These are phyloP conservation scores for Hordeum marinum DNA, from an alignment of 176 grass and related monocot species.

Conservation along the genomic window DNA sequence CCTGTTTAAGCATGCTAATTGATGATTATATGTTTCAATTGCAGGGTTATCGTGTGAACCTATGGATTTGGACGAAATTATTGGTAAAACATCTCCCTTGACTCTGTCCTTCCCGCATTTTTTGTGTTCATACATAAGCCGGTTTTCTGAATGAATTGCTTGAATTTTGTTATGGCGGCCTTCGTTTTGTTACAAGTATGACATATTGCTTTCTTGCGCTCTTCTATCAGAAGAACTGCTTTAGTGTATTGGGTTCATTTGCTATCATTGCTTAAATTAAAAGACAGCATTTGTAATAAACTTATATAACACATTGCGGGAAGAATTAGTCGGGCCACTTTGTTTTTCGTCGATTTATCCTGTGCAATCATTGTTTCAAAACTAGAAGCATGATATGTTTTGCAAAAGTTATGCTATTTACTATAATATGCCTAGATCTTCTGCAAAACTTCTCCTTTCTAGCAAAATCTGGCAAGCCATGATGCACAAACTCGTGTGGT, in stretches of 20 bases:
- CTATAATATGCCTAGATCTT: too few species aligned
- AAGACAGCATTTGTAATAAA: neutral
- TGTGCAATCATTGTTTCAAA: neutral
- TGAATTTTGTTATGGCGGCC: neutral
- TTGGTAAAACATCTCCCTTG: neutral
- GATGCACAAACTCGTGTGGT: neutral
- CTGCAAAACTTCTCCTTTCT: too few species aligned
- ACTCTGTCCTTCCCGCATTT: neutral
- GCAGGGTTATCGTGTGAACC: neutral
- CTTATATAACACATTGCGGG: too few species aligned
- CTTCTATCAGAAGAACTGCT: neutral
- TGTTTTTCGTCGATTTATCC: neutral
- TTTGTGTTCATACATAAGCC: neutral
- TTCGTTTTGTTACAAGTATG: neutral
- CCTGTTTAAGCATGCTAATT: neutral
- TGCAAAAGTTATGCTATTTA: neutral
- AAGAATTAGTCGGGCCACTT: neutral
- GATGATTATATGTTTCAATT: neutral
- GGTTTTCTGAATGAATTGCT: neutral
- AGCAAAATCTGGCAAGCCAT: too few species aligned
- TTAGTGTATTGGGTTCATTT: neutral
- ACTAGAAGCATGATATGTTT: neutral
- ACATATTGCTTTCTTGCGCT: neutral
- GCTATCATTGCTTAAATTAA: neutral
- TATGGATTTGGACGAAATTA: neutral